A percentile compares a stretch with the other conserved stretches of the same genome.
Conservation (phyloP, 768 basidiomycete species). For the Pulveroboletus sp. region DNA sequence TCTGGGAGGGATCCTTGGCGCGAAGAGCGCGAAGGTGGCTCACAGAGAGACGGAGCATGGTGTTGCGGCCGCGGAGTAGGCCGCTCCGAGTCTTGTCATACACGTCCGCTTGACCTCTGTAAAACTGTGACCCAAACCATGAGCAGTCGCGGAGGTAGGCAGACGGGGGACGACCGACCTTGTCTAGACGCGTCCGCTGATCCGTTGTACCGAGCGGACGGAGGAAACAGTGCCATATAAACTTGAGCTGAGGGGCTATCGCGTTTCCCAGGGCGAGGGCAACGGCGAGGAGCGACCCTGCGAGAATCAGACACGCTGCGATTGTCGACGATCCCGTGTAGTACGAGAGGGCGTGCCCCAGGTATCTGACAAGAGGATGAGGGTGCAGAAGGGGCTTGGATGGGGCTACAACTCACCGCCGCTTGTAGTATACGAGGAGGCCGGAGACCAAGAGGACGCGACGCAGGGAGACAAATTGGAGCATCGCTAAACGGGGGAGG, state of each 20-base stretch:
- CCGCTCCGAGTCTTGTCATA: conserved; percentile 64
- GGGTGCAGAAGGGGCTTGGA: neutral
- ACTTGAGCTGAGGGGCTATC: conserved; percentile 40
- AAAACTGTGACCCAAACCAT: conserved; percentile 40
- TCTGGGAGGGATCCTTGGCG: conserved; percentile 35
- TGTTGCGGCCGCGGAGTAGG: conserved; percentile 64
- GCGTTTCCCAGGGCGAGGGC: conserved; percentile 18
- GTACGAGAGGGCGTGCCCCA: conserved; percentile 19
- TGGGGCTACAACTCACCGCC: conserved; percentile 7
- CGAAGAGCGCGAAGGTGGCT: conserved; percentile 53
- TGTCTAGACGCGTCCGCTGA: conserved; percentile 42
- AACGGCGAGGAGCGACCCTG: conserved; percentile 19
- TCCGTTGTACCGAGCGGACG: conserved; percentile 37
- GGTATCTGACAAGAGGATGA: conserved; percentile 6
- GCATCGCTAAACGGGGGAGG: neutral
- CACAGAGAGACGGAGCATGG: conserved; percentile 65
- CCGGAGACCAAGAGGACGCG: conserved; percentile 18
- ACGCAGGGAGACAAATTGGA: conserved; percentile 9
- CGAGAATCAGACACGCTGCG: conserved; percentile 26
- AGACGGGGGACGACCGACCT: conserved; percentile 25
- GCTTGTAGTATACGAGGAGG: conserved; percentile 16
- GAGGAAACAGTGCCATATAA: conserved; percentile 49
- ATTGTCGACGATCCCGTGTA: conserved; percentile 29
- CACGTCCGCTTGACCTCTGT: conserved; percentile 62
- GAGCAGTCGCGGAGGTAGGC: neutral